Percentiles rank a stretch among this genome's conserved stretches.
These are phyloP conservation scores for Kodamaea jinghongensis DNA, from an alignment of 805 yeast genomes.

Conservation along the genomic window DNA sequence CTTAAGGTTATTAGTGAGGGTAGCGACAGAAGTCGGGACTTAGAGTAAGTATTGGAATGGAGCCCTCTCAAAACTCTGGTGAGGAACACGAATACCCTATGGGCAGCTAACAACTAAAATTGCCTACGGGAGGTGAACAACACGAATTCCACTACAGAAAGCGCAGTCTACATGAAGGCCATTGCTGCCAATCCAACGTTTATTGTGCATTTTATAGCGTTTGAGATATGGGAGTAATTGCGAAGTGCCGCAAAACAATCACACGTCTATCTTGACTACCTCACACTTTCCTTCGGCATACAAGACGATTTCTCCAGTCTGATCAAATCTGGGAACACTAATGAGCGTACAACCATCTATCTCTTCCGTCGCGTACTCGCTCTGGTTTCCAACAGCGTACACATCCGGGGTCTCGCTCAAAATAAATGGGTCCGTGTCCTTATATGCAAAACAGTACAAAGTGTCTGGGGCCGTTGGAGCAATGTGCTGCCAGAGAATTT, in stretches of 20 bases:
- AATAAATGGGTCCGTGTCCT: conserved; percentile 74
- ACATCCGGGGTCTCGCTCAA: conserved; percentile 80
- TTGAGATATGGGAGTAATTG: too few relatives aligned
- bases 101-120: too few relatives aligned
- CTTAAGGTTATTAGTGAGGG: too few relatives aligned
- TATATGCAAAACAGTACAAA: conserved; percentile 81
- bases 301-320: conserved; percentile 62
- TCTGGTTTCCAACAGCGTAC: conserved; percentile 84
- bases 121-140: too few relatives aligned
- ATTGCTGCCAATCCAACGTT: too few relatives aligned
- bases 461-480: conserved; percentile 98
- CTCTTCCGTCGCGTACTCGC: conserved; percentile 41
- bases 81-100: too few relatives aligned
- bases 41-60: too few relatives aligned
- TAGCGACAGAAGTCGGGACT: too few relatives aligned
- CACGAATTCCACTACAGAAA: too few relatives aligned
- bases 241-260: not conserved
- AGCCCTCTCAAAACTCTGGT: too few relatives aligned
- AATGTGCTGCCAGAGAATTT: conserved; percentile 78
- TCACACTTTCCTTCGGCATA: conserved; percentile 57
- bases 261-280: conserved; percentile 28
- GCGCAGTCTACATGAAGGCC: too few relatives aligned
- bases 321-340: conserved; percentile 66
- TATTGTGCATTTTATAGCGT: too few relatives aligned
- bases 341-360: conserved; percentile 49